Evolutionary conservation across 371 early-diverging fungal genomes (phyloP), one percentile per base, ranked within the genome.

Genomic region (Basidiobolus meristosporus): DNA sequence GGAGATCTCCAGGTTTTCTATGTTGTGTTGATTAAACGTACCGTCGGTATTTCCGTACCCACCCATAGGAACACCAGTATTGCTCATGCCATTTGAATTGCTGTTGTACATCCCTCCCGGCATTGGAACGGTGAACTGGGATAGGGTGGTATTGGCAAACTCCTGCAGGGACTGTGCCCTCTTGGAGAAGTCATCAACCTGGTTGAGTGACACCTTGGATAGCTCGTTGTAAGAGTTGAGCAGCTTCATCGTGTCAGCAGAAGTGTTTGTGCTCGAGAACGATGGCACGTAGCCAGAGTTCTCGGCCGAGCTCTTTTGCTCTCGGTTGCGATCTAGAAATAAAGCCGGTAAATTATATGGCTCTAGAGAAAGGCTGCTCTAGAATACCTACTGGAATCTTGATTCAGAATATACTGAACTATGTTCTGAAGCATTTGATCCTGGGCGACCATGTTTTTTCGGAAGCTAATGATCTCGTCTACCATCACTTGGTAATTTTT

Each of bases 371-470:
- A 5, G 26, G 26, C 5, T 26, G 26, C 9, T 26, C 5, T 26
- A 26, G 9, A 35, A 42, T 21, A 39, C 43, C 30, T 38, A 45
- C 50, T 45, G 34, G 26, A 31, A 20, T 60, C 59, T 45, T 55
- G 52, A 43, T 51, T 53, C 16, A 64, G 60, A 38, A 67, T 40
- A 31, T 72, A 56, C 31, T 70, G 56, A 17, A 81, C 52, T 38
- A 80, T 57, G 29, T 67, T 56, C n/a, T 70, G 64, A 39, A 76
- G 60, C 7, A 78, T 43, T 33, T 57, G 48, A 57, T 78, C 77
- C 47, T 78, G 78, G 16, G 63, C 63, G 26, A 48, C 53, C 60
- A 78, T 61, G 42, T 45, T 68, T 44, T 68, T 70, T 42, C 62
- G 65, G 7, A 73, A 56, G 2, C 51, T 57, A 41, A 51, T 46